A percentile compares a stretch with the other conserved stretches of the same genome.
Evolutionary conservation across 2,329 filamentous ascomycete species (phyloP).

Genomic region (Gliomastix tumulicola): DNA sequence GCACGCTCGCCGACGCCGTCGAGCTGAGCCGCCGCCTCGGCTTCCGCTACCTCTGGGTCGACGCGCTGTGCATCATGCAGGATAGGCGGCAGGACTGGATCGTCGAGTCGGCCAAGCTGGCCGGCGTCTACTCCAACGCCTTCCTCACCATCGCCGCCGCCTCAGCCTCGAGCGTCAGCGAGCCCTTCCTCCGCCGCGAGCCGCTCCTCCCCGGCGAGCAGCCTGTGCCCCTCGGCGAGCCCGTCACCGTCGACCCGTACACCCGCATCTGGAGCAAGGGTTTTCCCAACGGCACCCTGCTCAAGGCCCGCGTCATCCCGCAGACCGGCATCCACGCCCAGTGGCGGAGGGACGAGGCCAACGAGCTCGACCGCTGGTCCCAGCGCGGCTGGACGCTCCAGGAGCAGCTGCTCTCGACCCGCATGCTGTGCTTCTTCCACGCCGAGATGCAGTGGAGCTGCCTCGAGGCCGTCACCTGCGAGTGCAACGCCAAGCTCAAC

Average conservation of each 20-base stretch:
- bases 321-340: no score
- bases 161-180: no score
- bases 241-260: no score
- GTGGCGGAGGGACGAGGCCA: no score
- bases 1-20: neutral
- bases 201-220: no score
- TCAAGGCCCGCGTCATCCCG: no score
- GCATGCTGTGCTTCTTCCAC: neutral
- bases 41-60: slow-evolving; percentile 15
- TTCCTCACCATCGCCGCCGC: slow-evolving; percentile 14
- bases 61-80: slow-evolving; percentile 16
- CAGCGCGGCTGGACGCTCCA: neutral
- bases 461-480: slow-evolving; percentile 7
- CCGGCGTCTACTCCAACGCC: slow-evolving; percentile 13
- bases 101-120: slow-evolving; percentile 16
- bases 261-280: no score
- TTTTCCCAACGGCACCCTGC: no score
- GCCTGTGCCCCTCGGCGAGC: no score
- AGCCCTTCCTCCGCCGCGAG: slow-evolving; percentile 9
- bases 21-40: slow-evolving; percentile 2
- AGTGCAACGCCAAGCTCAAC: slow-evolving; percentile 15
- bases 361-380: neutral
- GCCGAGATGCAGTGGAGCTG: neutral
- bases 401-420: neutral
- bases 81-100: slow-evolving; percentile 13